Evolutionary conservation across 2,329 filamentous ascomycete genomes (phyloP).

Genomic region (Pseudogymnoascus sp.): DNA sequence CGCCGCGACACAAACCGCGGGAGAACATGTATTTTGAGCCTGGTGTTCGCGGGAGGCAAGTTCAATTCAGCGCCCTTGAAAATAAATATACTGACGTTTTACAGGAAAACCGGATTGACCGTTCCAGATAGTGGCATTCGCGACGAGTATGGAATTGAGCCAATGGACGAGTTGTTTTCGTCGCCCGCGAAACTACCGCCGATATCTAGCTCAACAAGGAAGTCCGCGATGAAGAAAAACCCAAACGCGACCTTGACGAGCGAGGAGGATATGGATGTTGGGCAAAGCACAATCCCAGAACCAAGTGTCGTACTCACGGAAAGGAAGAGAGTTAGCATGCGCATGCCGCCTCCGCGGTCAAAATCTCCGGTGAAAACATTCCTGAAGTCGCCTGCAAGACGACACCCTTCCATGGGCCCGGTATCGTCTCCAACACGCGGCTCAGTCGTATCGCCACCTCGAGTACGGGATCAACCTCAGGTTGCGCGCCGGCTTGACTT

Average conservation of each 20-base stretch:
- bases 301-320: slow-evolving; percentile 37
- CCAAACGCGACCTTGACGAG: slow-evolving; percentile 40
- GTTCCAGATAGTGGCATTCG: slow-evolving; percentile 70
- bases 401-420: slow-evolving; percentile 26
- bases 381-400: slow-evolving; percentile 28
- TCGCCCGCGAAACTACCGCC: slow-evolving; percentile 63
- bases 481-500: slow-evolving; percentile 29
- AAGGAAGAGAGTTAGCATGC: slow-evolving; percentile 25
- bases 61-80: neutral
- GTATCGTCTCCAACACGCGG: slow-evolving; percentile 25
- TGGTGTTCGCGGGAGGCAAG: slow-evolving; percentile 45
- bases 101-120: slow-evolving; percentile 82
- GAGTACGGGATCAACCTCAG: slow-evolving; percentile 18
- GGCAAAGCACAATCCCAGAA: slow-evolving; percentile 49
- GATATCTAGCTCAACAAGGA: slow-evolving; percentile 17
- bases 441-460: slow-evolving; percentile 20
- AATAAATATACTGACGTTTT: slow-evolving; percentile 17
- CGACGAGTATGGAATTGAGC: slow-evolving; percentile 89
- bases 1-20: slow-evolving; percentile 23
- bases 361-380: slow-evolving; percentile 31
- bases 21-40: slow-evolving; percentile 43
- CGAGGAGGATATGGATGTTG: slow-evolving; percentile 56
- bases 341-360: slow-evolving; percentile 27
- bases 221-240: slow-evolving; percentile 11
- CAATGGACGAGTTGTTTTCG: slow-evolving; percentile 80